Evolutionary conservation across 805 yeast genomes (phyloP).

Genomic region (Starmera caribaea): DNA sequence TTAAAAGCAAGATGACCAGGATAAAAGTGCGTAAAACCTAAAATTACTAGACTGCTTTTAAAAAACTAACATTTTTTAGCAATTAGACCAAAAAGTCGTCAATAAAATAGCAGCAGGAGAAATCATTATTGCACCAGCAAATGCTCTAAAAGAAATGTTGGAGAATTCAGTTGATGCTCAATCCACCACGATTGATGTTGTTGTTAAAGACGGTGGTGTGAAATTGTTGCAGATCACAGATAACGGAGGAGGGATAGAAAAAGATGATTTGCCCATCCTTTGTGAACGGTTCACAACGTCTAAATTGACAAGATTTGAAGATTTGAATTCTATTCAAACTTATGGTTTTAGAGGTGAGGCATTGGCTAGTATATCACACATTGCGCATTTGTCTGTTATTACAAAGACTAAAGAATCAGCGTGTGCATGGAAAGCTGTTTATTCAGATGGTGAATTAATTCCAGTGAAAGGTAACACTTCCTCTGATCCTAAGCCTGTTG

Average conservation of each 20-base stretch:
- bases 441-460: slow-evolving; percentile 52
- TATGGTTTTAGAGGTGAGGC: slow-evolving; percentile 98
- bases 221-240: slow-evolving; percentile 82
- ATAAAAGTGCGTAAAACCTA: no score
- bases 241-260: slow-evolving; percentile 75
- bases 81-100: slow-evolving; percentile 63
- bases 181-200: slow-evolving; percentile 61
- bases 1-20: no score
- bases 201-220: slow-evolving; percentile 88
- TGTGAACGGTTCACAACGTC: slow-evolving; percentile 93
- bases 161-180: slow-evolving; percentile 91
- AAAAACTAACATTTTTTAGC: slow-evolving; percentile 11
- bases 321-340: slow-evolving; percentile 58
- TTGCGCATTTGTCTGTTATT: slow-evolving; percentile 69
- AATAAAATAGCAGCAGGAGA: slow-evolving; percentile 97
- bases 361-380: slow-evolving; percentile 85
- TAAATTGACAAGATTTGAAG: slow-evolving; percentile 66
- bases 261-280: slow-evolving; percentile 65
- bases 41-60: no score
- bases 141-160: slow-evolving; percentile 85
- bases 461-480: slow-evolving; percentile 29
- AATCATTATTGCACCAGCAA: slow-evolving; percentile 86
- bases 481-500: slow-evolving; percentile 57
- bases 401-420: slow-evolving; percentile 55
- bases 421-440: slow-evolving; percentile 67